Base-by-base conservation (phyloP, 2,329 filamentous ascomycete genomes). In the Cercospora zeina region DNA sequence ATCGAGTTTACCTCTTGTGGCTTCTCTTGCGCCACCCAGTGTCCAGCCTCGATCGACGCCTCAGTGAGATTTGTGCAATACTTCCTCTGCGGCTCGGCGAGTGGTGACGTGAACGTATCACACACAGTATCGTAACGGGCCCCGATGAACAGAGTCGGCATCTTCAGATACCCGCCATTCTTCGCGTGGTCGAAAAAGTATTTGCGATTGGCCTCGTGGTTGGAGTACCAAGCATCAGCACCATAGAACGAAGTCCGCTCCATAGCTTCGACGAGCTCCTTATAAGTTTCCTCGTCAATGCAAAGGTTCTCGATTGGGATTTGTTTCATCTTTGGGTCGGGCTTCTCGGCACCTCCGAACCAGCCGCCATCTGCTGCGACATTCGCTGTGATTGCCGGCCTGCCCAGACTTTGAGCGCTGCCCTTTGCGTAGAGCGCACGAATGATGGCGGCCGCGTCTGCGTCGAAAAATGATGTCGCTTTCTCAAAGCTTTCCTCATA, bases 151-250 rank as follows among this genome's bases (percentile, higher is more conserved):
- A 82, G 65, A 6, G 75, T 70, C 0, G 76, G 76, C 39, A 77
- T 73, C 10, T 72, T 65, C 51, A 77, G 50, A 4, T 70, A 65
- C 0, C 73, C 74, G 3, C 70, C 70, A 21, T 76, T 75, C 68
- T 72, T 74, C 8, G 66, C 64, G 42, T 76, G 72, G 27, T 74
- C 72, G 19, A 75, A 74, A 6, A 73, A 75, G 67, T 79, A 82
- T 39, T 72, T 74, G 2, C 64, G 67, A 58, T 83, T 82, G 11
- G 67, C 70, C 5, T 74, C 70, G 63, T 80, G 77, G 64, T 82
- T 78, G 36, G 77, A 62, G 61, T 82, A 82, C 64, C 75, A 79
- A 0, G 77, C 73, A 27, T 72, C 74, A 1, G 75, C 70, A 1
- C 73, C 70, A 65, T 73, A 78, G 62, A 76, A 77, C 0, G 79